A percentile compares a stretch with the other conserved stretches of the same genome.
Conservation (phyloP, 2,329 filamentous ascomycete species). For the Venturia nashicola region DNA sequence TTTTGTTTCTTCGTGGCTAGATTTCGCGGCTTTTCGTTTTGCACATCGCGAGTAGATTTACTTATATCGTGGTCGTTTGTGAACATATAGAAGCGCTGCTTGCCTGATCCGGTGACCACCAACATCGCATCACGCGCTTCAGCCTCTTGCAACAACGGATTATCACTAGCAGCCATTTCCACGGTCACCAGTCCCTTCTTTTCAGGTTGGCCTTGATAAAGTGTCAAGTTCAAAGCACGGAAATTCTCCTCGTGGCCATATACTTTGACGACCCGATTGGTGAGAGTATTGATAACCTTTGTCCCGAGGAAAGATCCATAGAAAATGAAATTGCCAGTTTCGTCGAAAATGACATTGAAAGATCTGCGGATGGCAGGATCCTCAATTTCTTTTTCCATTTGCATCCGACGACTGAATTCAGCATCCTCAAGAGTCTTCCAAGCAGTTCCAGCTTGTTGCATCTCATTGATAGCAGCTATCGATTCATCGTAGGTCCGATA, state of each 20-base stretch:
- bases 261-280: conserved; percentile 80
- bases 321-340: conserved; percentile 87
- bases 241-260: conserved; percentile 87
- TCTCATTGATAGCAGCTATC: conserved; percentile 73
- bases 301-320: conserved; percentile 87
- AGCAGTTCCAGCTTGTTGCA: conserved; percentile 88
- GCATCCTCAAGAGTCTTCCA: conserved; percentile 73
- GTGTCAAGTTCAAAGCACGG: conserved; percentile 64
- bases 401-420: conserved; percentile 81
- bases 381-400: conserved; percentile 77
- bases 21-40: conserved; percentile 81
- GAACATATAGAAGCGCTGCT: conserved; percentile 95
- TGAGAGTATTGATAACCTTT: conserved; percentile 93
- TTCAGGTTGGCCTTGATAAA: conserved; percentile 93
- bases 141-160: conserved; percentile 84
- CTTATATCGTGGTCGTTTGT: conserved; percentile 77
- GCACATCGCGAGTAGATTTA: conserved; percentile 77
- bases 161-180: conserved; percentile 91
- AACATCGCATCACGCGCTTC: conserved; percentile 85
- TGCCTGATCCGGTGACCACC: conserved; percentile 69
- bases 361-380: conserved; percentile 53
- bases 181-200: conserved; percentile 90
- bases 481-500: conserved; percentile 94
- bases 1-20: conserved; percentile 36
- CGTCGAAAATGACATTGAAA: conserved; percentile 85